Conservation (phyloP, 2,329 filamentous ascomycete genomes). For the Microdochium trichocladiopsis region DNA sequence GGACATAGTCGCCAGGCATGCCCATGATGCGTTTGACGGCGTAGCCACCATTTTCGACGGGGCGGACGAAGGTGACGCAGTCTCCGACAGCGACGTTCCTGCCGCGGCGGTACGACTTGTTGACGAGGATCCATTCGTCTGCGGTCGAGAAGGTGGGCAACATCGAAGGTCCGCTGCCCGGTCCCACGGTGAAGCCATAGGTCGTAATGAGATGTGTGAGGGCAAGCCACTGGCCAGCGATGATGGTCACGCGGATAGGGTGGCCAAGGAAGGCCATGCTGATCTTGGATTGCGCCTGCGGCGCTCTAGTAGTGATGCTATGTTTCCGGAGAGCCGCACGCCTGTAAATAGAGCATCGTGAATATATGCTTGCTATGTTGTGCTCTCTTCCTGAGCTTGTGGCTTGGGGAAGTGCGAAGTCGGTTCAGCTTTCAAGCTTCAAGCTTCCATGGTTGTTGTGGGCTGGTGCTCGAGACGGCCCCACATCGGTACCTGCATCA, state of each 20-base stretch:
- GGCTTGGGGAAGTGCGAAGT: no score
- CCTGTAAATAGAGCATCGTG: no score
- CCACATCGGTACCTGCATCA: no score
- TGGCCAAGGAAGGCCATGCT: conserved; percentile 13
- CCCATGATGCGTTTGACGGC: conserved; percentile 77
- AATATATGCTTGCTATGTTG: no score
- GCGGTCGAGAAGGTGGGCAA: conserved; percentile 68
- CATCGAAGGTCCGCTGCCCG: conserved; percentile 75
- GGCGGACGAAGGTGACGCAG: conserved; percentile 71
- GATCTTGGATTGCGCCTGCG: not conserved
- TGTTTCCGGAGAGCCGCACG: no score
- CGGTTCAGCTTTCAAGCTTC: no score
- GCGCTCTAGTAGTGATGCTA: no score
- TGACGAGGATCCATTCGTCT: conserved; percentile 64
- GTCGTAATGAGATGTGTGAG: conserved; percentile 44
- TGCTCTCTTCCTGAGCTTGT: no score
- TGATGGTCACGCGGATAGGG: conserved; percentile 33
- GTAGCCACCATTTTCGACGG: conserved; percentile 50
- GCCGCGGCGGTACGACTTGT: conserved; percentile 62
- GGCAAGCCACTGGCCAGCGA: conserved; percentile 38
- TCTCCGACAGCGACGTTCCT: conserved; percentile 68
- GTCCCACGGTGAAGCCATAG: conserved; percentile 54
- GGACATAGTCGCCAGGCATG: conserved; percentile 70
- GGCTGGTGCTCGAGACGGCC: no score
- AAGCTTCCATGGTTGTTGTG: no score